These are phyloP conservation scores for Crithidia bombi DNA, from an alignment of 208 protist genomes.

Conservation along the genomic window DNA sequence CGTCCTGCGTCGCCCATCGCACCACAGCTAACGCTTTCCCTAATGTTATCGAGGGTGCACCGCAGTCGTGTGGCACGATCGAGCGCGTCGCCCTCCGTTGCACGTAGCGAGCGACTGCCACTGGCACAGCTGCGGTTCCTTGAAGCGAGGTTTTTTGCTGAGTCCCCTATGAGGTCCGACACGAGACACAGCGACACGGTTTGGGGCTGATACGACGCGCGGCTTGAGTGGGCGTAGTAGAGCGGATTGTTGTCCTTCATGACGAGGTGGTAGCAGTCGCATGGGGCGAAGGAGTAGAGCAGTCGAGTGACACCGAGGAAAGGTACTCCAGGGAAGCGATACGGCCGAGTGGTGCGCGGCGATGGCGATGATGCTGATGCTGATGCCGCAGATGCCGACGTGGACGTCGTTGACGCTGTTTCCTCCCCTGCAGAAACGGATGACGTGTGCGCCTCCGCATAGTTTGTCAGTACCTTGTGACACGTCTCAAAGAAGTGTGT, in stretches of 20 bases:
- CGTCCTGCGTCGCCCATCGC: background rate
- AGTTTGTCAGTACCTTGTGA: constrained; percentile 55
- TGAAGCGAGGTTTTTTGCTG: background rate
- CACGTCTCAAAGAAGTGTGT: constrained; percentile 57
- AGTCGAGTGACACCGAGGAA: constrained; percentile 56
- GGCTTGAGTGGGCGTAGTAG: constrained; percentile 66
- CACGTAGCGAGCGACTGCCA: background rate
- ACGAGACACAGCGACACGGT: constrained; percentile 64
- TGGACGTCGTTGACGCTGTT: background rate
- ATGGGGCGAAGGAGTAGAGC: constrained; percentile 74
- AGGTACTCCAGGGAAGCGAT: constrained; percentile 33
- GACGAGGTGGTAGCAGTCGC: constrained; percentile 78
- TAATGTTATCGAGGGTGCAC: background rate
- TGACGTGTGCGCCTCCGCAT: constrained; percentile 36
- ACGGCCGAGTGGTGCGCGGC: background rate
- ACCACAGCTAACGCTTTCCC: background rate
- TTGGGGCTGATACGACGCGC: constrained; percentile 51
- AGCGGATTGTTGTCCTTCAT: constrained; percentile 65
- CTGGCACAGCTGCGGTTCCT: background rate
- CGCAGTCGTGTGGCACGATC: background rate
- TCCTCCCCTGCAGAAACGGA: background rate
- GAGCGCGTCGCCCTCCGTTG: background rate
- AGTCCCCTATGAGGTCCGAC: constrained; percentile 50
- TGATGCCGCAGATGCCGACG: background rate
- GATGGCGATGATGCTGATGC: background rate